These are phyloP conservation scores for Xylariaceae sp. DNA, from an alignment of 2,329 filamentous ascomycete genomes.

Conservation along the genomic window DNA sequence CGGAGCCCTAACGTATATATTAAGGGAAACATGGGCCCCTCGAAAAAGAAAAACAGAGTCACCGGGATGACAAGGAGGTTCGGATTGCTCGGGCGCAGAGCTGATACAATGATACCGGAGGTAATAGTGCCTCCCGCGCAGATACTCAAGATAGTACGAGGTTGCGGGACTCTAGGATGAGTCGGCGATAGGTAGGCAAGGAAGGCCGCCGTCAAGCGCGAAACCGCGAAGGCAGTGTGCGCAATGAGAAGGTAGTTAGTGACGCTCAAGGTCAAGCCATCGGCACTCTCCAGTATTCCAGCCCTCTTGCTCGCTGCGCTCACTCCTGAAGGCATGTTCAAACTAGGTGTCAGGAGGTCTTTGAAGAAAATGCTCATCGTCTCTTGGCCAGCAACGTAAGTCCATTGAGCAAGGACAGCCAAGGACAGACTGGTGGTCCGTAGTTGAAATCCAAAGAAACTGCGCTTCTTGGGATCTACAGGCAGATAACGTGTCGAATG, in stretches of 20 bases:
- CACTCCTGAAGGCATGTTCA: background rate
- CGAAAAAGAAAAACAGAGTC: slow-evolving; percentile 70
- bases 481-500: slow-evolving; percentile 43
- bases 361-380: slow-evolving; percentile 56
- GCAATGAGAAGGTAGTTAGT: slow-evolving; percentile 67
- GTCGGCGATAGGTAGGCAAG: slow-evolving; percentile 55
- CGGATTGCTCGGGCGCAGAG: slow-evolving; percentile 40
- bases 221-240: slow-evolving; percentile 66
- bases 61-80: slow-evolving; percentile 55
- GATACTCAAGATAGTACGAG: slow-evolving; percentile 64
- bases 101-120: slow-evolving; percentile 44
- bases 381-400: slow-evolving; percentile 72
- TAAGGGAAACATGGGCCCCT: slow-evolving; percentile 77
- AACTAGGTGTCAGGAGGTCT: slow-evolving; percentile 40
- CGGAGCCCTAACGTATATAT: slow-evolving; percentile 75
- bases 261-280: slow-evolving; percentile 48
- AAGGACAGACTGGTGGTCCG: slow-evolving; percentile 58
- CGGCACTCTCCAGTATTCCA: slow-evolving; percentile 37
- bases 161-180: slow-evolving; percentile 51
- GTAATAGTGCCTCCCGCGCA: slow-evolving; percentile 58
- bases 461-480: slow-evolving; percentile 46
- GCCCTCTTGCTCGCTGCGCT: slow-evolving; percentile 33
- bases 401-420: slow-evolving; percentile 71
- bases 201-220: slow-evolving; percentile 62
- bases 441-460: slow-evolving; percentile 46